Conservation (phyloP, 2,329 filamentous ascomycete species). For the Calonectria ilicicola region DNA sequence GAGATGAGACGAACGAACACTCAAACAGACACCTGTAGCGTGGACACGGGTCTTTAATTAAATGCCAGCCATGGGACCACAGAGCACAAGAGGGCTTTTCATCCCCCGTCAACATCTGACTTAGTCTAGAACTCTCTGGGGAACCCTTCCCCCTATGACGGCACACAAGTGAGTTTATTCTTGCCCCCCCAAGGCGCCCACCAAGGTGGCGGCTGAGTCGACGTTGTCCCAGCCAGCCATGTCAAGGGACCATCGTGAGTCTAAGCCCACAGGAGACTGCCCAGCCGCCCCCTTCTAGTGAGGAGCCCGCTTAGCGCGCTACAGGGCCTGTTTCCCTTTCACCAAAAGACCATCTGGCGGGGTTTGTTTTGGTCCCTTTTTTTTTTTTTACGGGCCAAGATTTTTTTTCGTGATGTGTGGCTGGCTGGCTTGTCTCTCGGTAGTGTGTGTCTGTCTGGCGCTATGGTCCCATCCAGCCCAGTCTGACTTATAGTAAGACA, state of each 20-base stretch:
- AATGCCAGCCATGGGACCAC: not conserved
- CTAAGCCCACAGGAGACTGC: not conserved
- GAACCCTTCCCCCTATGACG: conserved; percentile 1
- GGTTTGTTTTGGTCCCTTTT: not conserved
- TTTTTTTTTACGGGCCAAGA: not conserved
- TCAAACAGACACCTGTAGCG: not conserved
- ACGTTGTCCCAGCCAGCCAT: not conserved
- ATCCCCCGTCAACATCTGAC: conserved; percentile 2
- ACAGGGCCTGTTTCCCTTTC: not conserved
- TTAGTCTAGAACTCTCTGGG: not conserved
- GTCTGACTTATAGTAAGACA: conserved; percentile 9
- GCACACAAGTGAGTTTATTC: not conserved
- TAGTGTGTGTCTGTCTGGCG: not conserved
- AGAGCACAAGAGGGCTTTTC: not conserved
- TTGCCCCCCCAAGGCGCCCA: not conserved
- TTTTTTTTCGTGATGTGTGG: not conserved
- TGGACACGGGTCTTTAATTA: not conserved
- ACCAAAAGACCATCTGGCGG: not conserved
- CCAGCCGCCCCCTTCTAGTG: not conserved
- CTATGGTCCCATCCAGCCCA: not conserved
- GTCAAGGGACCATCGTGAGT: not conserved
- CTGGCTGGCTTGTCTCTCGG: not conserved
- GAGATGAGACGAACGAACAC: not conserved
- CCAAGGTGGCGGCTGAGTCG: not conserved
- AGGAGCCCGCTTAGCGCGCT: not conserved